Evolutionary conservation across 1,139 yeast genomes (phyloP), one percentile per base, ranked within the genome.

Genomic region (Insectozyma bohioensis): DNA sequence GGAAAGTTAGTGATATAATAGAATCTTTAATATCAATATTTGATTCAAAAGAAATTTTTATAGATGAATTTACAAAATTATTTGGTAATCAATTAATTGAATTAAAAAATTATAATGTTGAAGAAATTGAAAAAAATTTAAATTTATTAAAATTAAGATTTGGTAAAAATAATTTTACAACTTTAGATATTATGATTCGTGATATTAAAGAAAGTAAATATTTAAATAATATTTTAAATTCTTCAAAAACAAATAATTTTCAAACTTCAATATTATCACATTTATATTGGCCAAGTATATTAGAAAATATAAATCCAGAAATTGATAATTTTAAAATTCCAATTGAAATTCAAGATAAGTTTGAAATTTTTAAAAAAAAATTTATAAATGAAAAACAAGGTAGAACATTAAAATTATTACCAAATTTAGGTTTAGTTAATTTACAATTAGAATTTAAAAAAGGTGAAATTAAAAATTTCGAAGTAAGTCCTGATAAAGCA

Each of bases 121-220:
- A 52, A 0, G 69, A 65, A 7, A 62, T 73, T 3, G 47, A 58
- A 14, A 43, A 56, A 4, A 71, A 75, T 26, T 55, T 85, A 13
- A 69, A 70, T 21, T 61, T 79, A 15, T 60, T 87, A 27, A 84
- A 82, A 48, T 44, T 67, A 12, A 68, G 86, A 35, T 85, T 86
- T 52, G 92, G 88, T 1, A 81, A 75, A 36, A 54, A 65, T 35
- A 83, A 80, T 37, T 72, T 90, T 44, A 74, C 73, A 28, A 76
- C 77, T 27, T 64, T 90, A 35, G 95, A 86, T 51, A 86, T 92
- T 6, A 92, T 92, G 98, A 67, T 88, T 17, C 63, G 75, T 28
- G 98, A 92, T 55, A 70, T 90, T 19, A 49, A 61, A n/a, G 72
- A 70, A 21, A 80, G 87, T 42, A 56, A 62, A 20, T n/a, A 26